Conservation (phyloP, 768 basidiomycete species). For the Naganishia friedmannii region DNA sequence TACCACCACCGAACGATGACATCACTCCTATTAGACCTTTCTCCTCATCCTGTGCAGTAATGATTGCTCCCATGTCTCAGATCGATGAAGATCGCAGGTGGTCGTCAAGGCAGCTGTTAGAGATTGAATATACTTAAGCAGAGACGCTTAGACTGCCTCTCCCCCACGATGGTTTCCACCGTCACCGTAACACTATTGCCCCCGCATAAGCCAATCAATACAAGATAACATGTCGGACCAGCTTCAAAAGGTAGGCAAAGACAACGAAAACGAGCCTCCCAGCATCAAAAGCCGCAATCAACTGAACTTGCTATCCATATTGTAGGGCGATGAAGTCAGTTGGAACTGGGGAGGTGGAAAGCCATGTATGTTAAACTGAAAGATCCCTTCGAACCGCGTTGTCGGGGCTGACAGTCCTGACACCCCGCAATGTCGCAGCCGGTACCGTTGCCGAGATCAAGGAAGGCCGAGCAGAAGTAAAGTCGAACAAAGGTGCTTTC, state of each 20-base stretch:
- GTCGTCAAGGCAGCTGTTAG: too few species aligned
- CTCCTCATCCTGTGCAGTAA: neutral
- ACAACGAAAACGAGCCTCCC: neutral
- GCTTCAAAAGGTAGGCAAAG: constrained; percentile 1
- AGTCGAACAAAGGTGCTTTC: constrained; percentile 55
- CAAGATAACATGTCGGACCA: neutral
- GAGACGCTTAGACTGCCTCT: too few species aligned
- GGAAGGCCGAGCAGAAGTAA: constrained; percentile 56
- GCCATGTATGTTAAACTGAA: constrained; percentile 36
- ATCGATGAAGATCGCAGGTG: neutral
- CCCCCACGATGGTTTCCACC: too few species aligned
- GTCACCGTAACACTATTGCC: too few species aligned
- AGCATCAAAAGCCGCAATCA: neutral
- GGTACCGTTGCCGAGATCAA: constrained; percentile 55
- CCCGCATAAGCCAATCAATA: neutral
- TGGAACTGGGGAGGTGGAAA: constrained; percentile 50
- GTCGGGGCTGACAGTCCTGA: neutral
- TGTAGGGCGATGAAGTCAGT: constrained; percentile 46
- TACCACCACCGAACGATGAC: neutral
- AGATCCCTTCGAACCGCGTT: neutral
- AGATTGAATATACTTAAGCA: too few species aligned
- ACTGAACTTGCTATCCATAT: neutral
- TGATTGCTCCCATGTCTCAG: constrained; percentile 1
- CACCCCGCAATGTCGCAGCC: constrained; percentile 27
- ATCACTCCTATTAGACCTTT: neutral